Evolutionary conservation across 2,329 filamentous ascomycete species (phyloP).

Genomic region (Anisogramma anomala): DNA sequence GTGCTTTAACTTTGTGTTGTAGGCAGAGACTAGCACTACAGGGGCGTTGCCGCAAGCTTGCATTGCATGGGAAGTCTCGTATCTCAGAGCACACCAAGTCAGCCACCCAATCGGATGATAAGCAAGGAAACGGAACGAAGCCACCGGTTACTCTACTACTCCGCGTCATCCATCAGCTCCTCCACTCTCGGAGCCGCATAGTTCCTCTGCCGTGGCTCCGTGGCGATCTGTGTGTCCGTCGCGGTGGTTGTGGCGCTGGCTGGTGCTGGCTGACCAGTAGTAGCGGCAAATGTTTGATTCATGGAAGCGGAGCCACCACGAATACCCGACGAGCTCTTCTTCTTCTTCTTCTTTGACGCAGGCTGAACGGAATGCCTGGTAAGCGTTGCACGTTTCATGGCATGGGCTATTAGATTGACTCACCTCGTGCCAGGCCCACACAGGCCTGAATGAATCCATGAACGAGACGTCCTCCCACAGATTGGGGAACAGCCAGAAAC

Average conservation of each 20-base stretch:
- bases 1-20: too few species aligned
- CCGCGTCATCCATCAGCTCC: conserved; percentile 25
- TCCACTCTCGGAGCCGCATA: conserved; percentile 34
- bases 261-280: conserved; percentile 41
- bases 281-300: conserved; percentile 35
- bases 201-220: conserved; percentile 27
- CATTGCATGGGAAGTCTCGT: too few species aligned
- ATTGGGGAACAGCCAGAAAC: conserved; percentile 97
- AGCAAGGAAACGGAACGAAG: background rate
- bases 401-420: conserved; percentile 20
- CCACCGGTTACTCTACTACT: conserved; percentile 2
- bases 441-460: conserved; percentile 87
- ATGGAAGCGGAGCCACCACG: conserved; percentile 19
- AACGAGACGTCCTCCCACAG: conserved; percentile 98
- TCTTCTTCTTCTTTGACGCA: conserved; percentile 46
- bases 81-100: too few species aligned
- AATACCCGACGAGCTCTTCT: conserved; percentile 23
- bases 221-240: conserved; percentile 39
- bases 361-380: conserved; percentile 18
- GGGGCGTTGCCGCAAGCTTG: too few species aligned
- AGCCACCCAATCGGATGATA: too few species aligned
- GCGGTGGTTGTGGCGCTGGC: conserved; percentile 45
- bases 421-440: conserved; percentile 98
- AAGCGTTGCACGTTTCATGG: background rate
- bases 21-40: too few species aligned